Base-by-base conservation (phyloP, 2,329 filamentous ascomycete genomes). In the Purpureocillium lavendulum region DNA sequence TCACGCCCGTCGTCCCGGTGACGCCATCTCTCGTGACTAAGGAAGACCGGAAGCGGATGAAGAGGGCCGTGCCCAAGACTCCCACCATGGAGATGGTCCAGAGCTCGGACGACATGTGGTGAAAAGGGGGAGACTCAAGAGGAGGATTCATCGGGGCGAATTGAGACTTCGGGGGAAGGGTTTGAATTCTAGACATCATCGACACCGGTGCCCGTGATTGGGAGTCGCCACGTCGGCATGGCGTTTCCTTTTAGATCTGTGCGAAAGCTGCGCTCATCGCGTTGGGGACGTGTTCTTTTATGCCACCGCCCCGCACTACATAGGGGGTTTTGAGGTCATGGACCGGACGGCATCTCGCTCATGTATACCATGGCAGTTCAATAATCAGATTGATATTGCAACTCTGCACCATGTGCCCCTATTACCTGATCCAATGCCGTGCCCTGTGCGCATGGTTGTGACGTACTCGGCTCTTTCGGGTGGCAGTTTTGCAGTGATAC, bases 11-110 rank as follows among this genome's bases (percentile, higher is more conserved):
- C 35, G 73, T 87, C 37, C 85, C 85, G 1, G 76, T 89, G 36
- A 88, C 85, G 24, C 84, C 85, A n/a, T 77, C 76, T 15, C 62
- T 90, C 35, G 78, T 86, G 13, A 86, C 79, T 17, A 77, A 71
- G 58, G 74, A 77, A 45, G 84, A 89, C 54, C 65, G 83, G 21
- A 87, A 82, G 70, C 69, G 73, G 56, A 80, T 78, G 70, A 77
- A 69, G 67, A 77, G 71, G 55, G 60, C 79, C 55, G 70, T 79
- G 49, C 76, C 75, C 42, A 77, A 78, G 64, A 80, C 75, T 37
- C 79, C 78, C 4, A 75, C 77, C 0, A 48, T 75, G 54, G 67
- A 77, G 50, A 71, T 82, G 73, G 80, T 84, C 7, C 62, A 65
- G 61, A 74, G 67, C 48, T 65, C 68, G 13, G 75, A 80, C 2